Evolutionary conservation across 371 early-diverging fungal species (phyloP).

Genomic region (Haplosporangium sp.): DNA sequence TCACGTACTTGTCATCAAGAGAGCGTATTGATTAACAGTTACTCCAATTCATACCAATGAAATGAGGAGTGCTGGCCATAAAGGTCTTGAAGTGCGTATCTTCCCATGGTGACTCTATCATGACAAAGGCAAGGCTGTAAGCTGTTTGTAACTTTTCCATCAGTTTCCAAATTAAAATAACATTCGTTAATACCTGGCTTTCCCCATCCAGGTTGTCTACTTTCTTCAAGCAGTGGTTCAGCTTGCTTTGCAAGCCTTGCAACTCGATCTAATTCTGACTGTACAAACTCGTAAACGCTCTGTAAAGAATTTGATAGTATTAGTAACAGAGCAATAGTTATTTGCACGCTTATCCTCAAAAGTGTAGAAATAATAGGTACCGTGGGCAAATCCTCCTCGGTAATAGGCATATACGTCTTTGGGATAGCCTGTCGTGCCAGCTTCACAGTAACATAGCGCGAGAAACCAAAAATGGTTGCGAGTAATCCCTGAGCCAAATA

Average conservation of each 20-base stretch:
- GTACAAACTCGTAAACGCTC: constrained; percentile 70
- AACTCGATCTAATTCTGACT: constrained; percentile 65
- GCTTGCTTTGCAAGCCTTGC: constrained; percentile 63
- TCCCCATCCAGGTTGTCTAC: constrained; percentile 71
- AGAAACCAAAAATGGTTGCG: constrained; percentile 66
- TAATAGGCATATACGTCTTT: constrained; percentile 77
- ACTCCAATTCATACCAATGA: constrained; percentile 62
- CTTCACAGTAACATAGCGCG: constrained; percentile 68
- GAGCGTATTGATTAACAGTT: neutral
- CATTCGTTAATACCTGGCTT: constrained; percentile 59
- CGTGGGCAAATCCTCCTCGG: constrained; percentile 72
- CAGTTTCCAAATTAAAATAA: neutral
- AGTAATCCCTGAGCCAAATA: constrained; percentile 36
- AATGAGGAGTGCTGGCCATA: constrained; percentile 70
- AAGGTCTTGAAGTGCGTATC: constrained; percentile 73
- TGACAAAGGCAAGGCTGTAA: neutral
- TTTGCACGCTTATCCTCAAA: neutral
- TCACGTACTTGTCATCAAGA: neutral
- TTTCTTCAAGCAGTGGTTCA: constrained; percentile 69
- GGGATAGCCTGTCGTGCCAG: constrained; percentile 73
- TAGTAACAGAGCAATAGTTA: neutral
- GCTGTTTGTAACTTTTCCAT: neutral
- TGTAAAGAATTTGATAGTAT: constrained; percentile 26
- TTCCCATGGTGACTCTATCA: constrained; percentile 58
- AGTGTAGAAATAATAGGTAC: constrained; percentile 44